Evolutionary conservation across 495 filamentous ascomycete genomes (phyloP).

Genomic region (Talaromyces wortmannii): DNA sequence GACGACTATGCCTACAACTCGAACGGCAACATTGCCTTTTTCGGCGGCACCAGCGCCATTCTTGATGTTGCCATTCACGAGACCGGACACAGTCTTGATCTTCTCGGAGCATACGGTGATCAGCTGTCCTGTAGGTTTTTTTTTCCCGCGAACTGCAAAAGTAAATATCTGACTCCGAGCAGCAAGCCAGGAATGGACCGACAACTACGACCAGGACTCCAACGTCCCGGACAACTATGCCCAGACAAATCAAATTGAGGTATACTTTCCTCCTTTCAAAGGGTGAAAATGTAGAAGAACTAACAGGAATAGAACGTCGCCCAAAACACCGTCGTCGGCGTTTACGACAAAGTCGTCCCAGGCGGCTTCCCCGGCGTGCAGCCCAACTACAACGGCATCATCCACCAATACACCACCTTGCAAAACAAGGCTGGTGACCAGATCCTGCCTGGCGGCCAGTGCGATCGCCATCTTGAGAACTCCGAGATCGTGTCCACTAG

Average conservation of each 20-base stretch:
- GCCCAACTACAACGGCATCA: slow-evolving; percentile 10
- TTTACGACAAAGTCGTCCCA: slow-evolving; percentile 19
- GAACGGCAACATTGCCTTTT: slow-evolving; percentile 11
- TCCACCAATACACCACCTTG: slow-evolving; percentile 14
- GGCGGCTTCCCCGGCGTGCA: slow-evolving; percentile 13
- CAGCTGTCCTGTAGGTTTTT: background rate
- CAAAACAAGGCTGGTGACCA: slow-evolving; percentile 4
- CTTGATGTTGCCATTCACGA: slow-evolving; percentile 14
- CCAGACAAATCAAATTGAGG: slow-evolving; percentile 13
- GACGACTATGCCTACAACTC: slow-evolving; percentile 3
- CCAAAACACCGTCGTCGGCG: slow-evolving; percentile 17
- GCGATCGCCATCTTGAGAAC: slow-evolving; percentile 1
- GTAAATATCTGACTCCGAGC: slow-evolving; percentile 4
- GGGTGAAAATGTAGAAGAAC: no score
- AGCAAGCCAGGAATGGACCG: slow-evolving; percentile 12
- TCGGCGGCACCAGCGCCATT: slow-evolving; percentile 8
- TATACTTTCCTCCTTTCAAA: background rate
- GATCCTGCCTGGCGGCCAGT: slow-evolving; percentile 7
- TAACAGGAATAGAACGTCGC: slow-evolving; percentile 13
- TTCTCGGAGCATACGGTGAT: slow-evolving; percentile 9
- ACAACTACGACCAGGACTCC: slow-evolving; percentile 3
- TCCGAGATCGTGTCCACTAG: background rate
- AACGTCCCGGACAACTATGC: background rate
- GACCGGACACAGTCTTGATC: slow-evolving; percentile 19
- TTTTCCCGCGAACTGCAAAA: background rate